Conservation (phyloP, 768 basidiomycete species). For the Mycena capillaripes region DNA sequence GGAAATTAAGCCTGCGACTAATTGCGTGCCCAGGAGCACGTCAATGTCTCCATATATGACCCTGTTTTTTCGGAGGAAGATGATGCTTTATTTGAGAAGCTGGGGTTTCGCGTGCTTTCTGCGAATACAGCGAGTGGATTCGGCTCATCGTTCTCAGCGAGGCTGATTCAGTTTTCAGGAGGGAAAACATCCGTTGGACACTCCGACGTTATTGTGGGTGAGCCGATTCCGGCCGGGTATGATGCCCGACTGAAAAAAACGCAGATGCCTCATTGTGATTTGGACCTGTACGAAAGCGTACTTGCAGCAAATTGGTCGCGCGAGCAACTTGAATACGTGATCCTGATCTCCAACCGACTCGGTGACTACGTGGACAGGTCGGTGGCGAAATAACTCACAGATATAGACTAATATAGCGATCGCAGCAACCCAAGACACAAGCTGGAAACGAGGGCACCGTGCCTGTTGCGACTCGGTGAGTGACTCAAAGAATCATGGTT, state of each 20-base stretch:
- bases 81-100: conserved; percentile 60
- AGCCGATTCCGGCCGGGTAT: background rate
- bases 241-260: conserved; percentile 11
- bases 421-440: conserved; percentile 67
- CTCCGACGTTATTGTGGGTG: conserved; percentile 71
- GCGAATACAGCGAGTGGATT: conserved; percentile 65
- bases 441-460: conserved; percentile 66
- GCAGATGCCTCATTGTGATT: conserved; percentile 83
- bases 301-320: conserved; percentile 63
- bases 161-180: conserved; percentile 42
- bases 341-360: conserved; percentile 78
- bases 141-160: background rate
- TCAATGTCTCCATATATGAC: conserved; percentile 71
- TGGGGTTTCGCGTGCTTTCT: conserved; percentile 52
- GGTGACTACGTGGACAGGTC: conserved; percentile 79
- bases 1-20: conserved; percentile 19
- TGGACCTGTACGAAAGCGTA: conserved; percentile 77
- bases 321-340: conserved; percentile 58
- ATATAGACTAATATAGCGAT: background rate
- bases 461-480: conserved; percentile 68
- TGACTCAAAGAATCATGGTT: background rate
- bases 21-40: conserved; percentile 57
- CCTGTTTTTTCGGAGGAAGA: conserved; percentile 82
- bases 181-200: conserved; percentile 48
- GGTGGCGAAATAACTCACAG: background rate